Conservation (phyloP, 1,139 yeast genomes). For the Lodderomyces jiufengensis region DNA sequence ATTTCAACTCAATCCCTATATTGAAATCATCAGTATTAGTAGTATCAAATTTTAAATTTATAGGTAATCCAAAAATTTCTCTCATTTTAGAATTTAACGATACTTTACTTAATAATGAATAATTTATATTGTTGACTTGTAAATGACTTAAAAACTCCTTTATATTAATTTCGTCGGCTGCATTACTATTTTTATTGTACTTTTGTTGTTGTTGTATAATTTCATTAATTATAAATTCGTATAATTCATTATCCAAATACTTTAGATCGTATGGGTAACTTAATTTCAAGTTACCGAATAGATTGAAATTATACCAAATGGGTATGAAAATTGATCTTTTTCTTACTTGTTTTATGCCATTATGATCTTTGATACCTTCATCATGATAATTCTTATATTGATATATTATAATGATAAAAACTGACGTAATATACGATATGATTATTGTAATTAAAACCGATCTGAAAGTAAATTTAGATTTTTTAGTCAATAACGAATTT, state of each 20-base stretch:
- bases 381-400: slow-evolving; percentile 17
- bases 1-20: slow-evolving; percentile 30
- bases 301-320: slow-evolving; percentile 29
- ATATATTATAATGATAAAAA: too few relatives aligned
- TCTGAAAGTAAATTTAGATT: slow-evolving; percentile 1
- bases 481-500: background rate
- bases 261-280: slow-evolving; percentile 23
- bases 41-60: slow-evolving; percentile 14
- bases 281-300: slow-evolving; percentile 19
- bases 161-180: slow-evolving; percentile 7
- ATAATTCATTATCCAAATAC: slow-evolving; percentile 26
- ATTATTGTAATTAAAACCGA: too few relatives aligned
- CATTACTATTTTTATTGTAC: slow-evolving; percentile 3
- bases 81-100: slow-evolving; percentile 21
- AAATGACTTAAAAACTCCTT: slow-evolving; percentile 16
- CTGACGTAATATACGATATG: too few relatives aligned
- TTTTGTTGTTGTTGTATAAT: slow-evolving; percentile 13
- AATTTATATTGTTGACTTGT: slow-evolving; percentile 23
- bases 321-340: slow-evolving; percentile 25
- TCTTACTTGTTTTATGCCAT: slow-evolving; percentile 1
- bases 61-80: slow-evolving; percentile 29
- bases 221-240: slow-evolving; percentile 16
- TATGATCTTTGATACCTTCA: slow-evolving; percentile 7
- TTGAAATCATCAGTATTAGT: slow-evolving; percentile 15
- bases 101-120: slow-evolving; percentile 27